Conservation (phyloP, 345 rosid genomes). For the Hevea brasiliensis region DNA sequence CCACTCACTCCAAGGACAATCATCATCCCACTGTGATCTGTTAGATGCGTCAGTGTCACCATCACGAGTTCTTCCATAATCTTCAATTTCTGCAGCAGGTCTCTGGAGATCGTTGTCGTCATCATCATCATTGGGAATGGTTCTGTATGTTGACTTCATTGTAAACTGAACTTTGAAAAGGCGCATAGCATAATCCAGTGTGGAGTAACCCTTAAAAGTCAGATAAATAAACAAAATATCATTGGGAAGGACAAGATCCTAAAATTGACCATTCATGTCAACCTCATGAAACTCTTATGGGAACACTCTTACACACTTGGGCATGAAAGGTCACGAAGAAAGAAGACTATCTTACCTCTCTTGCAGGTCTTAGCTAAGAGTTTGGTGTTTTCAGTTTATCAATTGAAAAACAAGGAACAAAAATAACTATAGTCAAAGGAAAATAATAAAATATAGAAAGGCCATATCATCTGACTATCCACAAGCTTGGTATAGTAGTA, state of each 20-base stretch:
- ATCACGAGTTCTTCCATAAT: constrained; percentile 41
- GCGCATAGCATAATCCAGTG: constrained; percentile 67
- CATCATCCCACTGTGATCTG: constrained; percentile 88
- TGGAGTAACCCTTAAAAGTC: constrained; percentile 70
- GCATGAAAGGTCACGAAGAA: constrained; percentile 5
- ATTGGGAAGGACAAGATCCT: constrained; percentile 1
- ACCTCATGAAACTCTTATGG: neutral
- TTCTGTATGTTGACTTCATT: constrained; percentile 89
- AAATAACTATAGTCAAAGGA: neutral
- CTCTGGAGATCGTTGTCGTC: constrained; percentile 55
- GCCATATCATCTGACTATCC: neutral
- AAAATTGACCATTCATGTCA: constrained; percentile 9
- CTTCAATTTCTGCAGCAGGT: constrained; percentile 50
- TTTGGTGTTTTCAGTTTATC: neutral
- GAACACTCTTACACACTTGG: neutral
- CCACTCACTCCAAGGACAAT: constrained; percentile 99
- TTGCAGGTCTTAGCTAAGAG: neutral
- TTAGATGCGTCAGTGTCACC: constrained; percentile 50
- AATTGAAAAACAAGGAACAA: neutral
- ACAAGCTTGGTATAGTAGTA: neutral
- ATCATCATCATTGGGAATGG: constrained; percentile 63
- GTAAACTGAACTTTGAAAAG: constrained; percentile 65
- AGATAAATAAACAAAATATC: constrained; percentile 19
- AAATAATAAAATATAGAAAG: too few relatives aligned
- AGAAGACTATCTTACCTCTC: neutral